These are phyloP conservation scores for Talaromyces atroroseus DNA, from an alignment of 2,329 filamentous ascomycete species.

Conservation along the genomic window DNA sequence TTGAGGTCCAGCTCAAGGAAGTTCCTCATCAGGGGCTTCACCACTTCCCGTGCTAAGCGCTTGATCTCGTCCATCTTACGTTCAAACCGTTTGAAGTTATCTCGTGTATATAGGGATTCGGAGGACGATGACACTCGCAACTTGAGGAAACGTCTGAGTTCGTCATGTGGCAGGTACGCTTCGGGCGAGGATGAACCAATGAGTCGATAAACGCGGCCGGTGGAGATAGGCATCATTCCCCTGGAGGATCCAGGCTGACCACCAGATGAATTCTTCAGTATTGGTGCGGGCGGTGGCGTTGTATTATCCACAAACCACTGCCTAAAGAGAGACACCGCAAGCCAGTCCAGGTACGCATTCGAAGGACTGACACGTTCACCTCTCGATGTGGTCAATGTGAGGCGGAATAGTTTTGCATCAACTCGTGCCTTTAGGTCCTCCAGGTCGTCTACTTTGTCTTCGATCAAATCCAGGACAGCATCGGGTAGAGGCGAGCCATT, in stretches of 20 bases:
- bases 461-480: slow-evolving; percentile 76
- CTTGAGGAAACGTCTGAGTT: slow-evolving; percentile 86
- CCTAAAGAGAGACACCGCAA: slow-evolving; percentile 78
- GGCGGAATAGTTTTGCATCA: slow-evolving; percentile 74
- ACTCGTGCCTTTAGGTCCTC: slow-evolving; percentile 74
- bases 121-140: slow-evolving; percentile 59
- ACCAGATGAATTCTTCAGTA: slow-evolving; percentile 33
- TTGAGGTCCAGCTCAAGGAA: slow-evolving; percentile 73
- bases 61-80: slow-evolving; percentile 85
- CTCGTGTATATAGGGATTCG: slow-evolving; percentile 65
- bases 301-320: slow-evolving; percentile 93
- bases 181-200: slow-evolving; percentile 59
- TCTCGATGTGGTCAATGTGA: slow-evolving; percentile 69
- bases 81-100: slow-evolving; percentile 82
- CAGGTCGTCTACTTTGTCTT: slow-evolving; percentile 90
- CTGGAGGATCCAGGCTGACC: slow-evolving; percentile 11
- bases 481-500: slow-evolving; percentile 59
- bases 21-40: slow-evolving; percentile 80
- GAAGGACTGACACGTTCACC: slow-evolving; percentile 77
- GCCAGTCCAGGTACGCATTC: slow-evolving; percentile 82
- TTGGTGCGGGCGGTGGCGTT: slow-evolving; percentile 59
- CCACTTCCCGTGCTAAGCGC: slow-evolving; percentile 71
- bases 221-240: slow-evolving; percentile 24
- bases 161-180: slow-evolving; percentile 73
- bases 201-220: slow-evolving; percentile 69